These are phyloP conservation scores for Marasmius tenuissimus DNA, from an alignment of 1,284 basidiomycete genomes.

Conservation along the genomic window DNA sequence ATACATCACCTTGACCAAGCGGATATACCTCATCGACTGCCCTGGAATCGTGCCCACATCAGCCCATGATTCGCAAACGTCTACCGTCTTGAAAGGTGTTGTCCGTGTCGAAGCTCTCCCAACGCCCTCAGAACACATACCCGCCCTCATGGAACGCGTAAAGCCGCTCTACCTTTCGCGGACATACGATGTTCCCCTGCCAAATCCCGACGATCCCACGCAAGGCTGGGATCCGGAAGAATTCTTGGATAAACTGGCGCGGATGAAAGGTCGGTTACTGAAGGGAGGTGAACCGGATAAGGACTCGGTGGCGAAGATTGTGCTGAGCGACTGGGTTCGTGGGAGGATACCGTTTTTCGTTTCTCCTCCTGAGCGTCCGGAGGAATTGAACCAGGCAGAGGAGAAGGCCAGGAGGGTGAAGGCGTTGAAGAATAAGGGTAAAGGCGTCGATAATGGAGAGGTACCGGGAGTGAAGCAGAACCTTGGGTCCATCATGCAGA, in stretches of 20 bases:
- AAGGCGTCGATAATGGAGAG: slow-evolving; percentile 38
- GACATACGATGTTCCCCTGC: slow-evolving; percentile 82
- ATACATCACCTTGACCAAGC: slow-evolving; percentile 94
- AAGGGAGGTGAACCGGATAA: slow-evolving; percentile 95
- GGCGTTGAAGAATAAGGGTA: slow-evolving; percentile 33
- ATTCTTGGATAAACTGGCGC: slow-evolving; percentile 84
- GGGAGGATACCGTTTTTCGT: slow-evolving; percentile 93
- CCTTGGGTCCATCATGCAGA: slow-evolving; percentile 76
- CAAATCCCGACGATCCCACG: slow-evolving; percentile 50
- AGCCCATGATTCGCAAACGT: slow-evolving; percentile 87
- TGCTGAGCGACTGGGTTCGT: slow-evolving; percentile 96
- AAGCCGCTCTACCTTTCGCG: slow-evolving; percentile 91
- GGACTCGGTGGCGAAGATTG: slow-evolving; percentile 92
- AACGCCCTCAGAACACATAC: slow-evolving; percentile 93
- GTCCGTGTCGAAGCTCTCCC: slow-evolving; percentile 95
- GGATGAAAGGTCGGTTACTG: slow-evolving; percentile 89
- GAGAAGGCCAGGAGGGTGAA: slow-evolving; percentile 49
- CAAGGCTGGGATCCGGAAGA: slow-evolving; percentile 73
- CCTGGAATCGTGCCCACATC: slow-evolving; percentile 97
- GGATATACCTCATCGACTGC: slow-evolving; percentile 99
- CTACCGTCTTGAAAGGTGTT: slow-evolving; percentile 95
- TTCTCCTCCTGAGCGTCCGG: slow-evolving; percentile 72
- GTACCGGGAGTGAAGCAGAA: slow-evolving; percentile 71
- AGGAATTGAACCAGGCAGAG: slow-evolving; percentile 66
- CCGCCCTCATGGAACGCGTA: slow-evolving; percentile 84